Evolutionary conservation across 73 alveolate species (phyloP).

Genomic region (Paramecium octaurelia): DNA sequence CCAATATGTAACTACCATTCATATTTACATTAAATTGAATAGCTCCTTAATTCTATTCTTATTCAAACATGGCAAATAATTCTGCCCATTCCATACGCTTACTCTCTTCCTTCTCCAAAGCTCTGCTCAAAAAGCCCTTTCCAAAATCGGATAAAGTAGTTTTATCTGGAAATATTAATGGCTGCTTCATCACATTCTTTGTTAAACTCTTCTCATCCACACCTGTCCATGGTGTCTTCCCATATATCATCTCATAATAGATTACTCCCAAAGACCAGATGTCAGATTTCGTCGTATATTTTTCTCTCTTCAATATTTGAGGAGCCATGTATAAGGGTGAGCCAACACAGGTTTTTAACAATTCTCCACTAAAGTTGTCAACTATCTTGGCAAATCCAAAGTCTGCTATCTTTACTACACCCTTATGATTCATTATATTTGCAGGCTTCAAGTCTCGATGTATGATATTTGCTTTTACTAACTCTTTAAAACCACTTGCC

Average conservation of each 20-base stretch:
- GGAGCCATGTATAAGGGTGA: constrained; percentile 64
- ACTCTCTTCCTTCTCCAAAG: constrained; percentile 43
- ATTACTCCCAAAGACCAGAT: constrained; percentile 62
- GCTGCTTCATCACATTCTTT: neutral
- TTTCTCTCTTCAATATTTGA: neutral
- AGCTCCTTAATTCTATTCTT: neutral
- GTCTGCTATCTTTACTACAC: constrained; percentile 45
- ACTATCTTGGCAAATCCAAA: constrained; percentile 59
- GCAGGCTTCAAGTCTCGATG: constrained; percentile 54
- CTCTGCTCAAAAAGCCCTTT: neutral
- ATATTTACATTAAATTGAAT: neutral
- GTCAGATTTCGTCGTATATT: constrained; percentile 46
- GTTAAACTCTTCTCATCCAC: constrained; percentile 20
- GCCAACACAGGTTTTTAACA: constrained; percentile 49
- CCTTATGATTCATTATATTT: constrained; percentile 34
- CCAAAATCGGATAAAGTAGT: neutral
- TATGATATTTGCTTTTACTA: neutral
- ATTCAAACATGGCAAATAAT: neutral
- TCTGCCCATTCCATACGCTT: constrained; percentile 48
- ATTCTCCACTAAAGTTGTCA: neutral
- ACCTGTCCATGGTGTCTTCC: constrained; percentile 59
- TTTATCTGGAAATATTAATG: neutral
- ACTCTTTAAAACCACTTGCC: constrained; percentile 39
- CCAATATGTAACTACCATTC: neutral
- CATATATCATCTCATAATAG: constrained; percentile 53